phyloP scores from a whole-genome alignment of 139 green algal species.

The Chlamydomonas sp. region DNA sequence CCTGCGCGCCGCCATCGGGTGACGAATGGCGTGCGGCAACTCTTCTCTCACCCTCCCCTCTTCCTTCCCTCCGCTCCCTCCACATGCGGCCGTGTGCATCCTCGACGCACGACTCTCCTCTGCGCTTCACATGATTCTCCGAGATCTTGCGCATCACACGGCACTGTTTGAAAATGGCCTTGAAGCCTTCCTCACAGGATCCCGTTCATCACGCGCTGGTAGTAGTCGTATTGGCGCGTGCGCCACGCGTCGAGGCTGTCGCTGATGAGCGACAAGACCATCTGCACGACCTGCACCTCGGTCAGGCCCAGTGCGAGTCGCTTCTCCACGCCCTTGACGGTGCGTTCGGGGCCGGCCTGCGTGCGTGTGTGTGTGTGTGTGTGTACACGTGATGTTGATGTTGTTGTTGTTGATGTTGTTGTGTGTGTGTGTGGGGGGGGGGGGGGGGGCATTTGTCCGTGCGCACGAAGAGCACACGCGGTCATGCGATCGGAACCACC shows the following conservation, averaged over 20 bases:
- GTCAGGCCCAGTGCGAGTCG: constrained; percentile 55
- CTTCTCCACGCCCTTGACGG: constrained; percentile 74
- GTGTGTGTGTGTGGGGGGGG: too few relatives aligned
- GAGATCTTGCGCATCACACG: background rate
- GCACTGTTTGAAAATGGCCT: too few relatives aligned
- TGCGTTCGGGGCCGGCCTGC: constrained; percentile 25
- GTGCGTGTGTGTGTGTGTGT: background rate
- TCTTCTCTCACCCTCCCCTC: too few relatives aligned
- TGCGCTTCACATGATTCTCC: background rate
- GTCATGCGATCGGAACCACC: too few relatives aligned
- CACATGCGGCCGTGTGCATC: too few relatives aligned
- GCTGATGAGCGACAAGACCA: constrained; percentile 82
- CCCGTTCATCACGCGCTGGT: constrained; percentile 14
- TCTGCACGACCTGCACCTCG: constrained; percentile 48
- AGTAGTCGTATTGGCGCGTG: constrained; percentile 95
- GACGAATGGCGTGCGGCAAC: too few relatives aligned
- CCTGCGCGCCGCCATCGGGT: too few relatives aligned
- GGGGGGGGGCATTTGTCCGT: too few relatives aligned
- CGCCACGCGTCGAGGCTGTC: constrained; percentile 90
- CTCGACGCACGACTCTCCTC: too few relatives aligned
- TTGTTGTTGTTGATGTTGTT: too few relatives aligned
- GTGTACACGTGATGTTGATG: background rate
- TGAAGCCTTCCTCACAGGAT: constrained; percentile 10
- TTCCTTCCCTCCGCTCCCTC: too few relatives aligned
- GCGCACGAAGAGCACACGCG: too few relatives aligned